Conservation (phyloP, 1,284 basidiomycete genomes). For the Puccinia brachypodii region DNA sequence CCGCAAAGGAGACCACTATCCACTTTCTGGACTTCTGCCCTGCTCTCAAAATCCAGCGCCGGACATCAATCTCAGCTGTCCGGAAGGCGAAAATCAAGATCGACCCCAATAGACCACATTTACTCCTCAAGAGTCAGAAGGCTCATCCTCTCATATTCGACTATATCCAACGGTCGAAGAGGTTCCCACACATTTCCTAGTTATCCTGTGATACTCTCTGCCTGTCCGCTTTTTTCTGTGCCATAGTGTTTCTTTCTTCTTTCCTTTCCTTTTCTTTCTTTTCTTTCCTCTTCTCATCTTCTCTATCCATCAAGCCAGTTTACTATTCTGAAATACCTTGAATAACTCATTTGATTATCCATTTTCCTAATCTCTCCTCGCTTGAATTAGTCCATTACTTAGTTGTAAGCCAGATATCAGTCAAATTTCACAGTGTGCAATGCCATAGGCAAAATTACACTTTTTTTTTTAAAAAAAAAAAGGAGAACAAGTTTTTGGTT, state of each 20-base stretch:
- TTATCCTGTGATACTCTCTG: too few relatives aligned
- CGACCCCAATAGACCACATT: not conserved
- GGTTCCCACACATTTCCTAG: not conserved
- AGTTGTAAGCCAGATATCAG: not conserved
- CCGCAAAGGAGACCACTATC: not conserved
- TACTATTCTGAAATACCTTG: too few relatives aligned
- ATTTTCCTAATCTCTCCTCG: not conserved
- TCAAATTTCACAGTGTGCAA: not conserved
- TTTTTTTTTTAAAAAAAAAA: constrained; percentile 5
- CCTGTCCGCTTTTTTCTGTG: too few relatives aligned
- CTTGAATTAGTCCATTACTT: not conserved
- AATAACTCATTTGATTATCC: too few relatives aligned
- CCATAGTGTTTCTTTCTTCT: not conserved
- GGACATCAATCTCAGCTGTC: not conserved
- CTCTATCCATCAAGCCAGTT: too few relatives aligned
- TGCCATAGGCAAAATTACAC: not conserved
- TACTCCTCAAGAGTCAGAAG: not conserved
- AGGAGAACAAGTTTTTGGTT: too few relatives aligned
- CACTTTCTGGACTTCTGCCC: not conserved
- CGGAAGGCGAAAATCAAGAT: not conserved
- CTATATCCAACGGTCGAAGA: not conserved
- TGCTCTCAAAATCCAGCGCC: not conserved
- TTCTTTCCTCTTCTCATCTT: not conserved
- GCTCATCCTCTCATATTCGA: not conserved
- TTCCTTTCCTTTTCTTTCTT: not conserved